Evolutionary conservation across 1,139 yeast species (phyloP).

Genomic region (Lodderomyces pseudojiufengensis): DNA sequence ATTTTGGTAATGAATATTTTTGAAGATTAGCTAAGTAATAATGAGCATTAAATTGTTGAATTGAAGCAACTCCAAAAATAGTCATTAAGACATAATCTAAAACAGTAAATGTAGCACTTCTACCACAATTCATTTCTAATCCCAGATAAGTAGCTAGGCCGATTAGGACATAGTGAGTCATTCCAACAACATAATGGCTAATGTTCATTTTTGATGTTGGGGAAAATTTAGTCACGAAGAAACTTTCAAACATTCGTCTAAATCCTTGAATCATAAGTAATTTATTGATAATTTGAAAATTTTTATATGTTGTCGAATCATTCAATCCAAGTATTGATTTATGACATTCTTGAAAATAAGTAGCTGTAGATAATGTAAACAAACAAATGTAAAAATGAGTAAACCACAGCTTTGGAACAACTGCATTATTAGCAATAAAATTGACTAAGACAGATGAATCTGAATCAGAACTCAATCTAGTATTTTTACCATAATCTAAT

Average conservation of each 20-base stretch:
- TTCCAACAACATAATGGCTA: constrained; percentile 72
- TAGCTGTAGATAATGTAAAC: constrained; percentile 10
- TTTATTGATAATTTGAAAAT: constrained; percentile 15
- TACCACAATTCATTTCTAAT: constrained; percentile 13
- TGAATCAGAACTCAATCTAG: not conserved
- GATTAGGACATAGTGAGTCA: constrained; percentile 54
- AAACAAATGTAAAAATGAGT: constrained; percentile 45
- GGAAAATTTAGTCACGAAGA: constrained; percentile 46
- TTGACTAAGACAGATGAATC: constrained; percentile 2
- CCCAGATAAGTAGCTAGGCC: constrained; percentile 20
- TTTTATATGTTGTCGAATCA: constrained; percentile 14
- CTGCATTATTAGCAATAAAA: constrained; percentile 14
- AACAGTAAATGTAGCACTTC: constrained; percentile 9
- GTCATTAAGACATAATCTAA: constrained; percentile 18
- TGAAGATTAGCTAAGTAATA: constrained; percentile 51
- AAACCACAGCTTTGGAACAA: constrained; percentile 51
- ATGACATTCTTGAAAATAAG: constrained; percentile 9
- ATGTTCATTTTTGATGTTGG: constrained; percentile 60
- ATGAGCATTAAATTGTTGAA: constrained; percentile 61
- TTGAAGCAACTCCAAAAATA: constrained; percentile 42
- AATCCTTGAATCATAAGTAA: constrained; percentile 50
- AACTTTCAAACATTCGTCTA: constrained; percentile 63
- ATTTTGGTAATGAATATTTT: constrained; percentile 65
- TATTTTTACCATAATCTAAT: constrained; percentile 20
- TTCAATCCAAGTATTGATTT: constrained; percentile 2